Percentiles rank a stretch among this genome's conserved stretches.
Evolutionary conservation across 2,329 filamentous ascomycete species (phyloP).

Genomic region (Penicillium nordicum): DNA sequence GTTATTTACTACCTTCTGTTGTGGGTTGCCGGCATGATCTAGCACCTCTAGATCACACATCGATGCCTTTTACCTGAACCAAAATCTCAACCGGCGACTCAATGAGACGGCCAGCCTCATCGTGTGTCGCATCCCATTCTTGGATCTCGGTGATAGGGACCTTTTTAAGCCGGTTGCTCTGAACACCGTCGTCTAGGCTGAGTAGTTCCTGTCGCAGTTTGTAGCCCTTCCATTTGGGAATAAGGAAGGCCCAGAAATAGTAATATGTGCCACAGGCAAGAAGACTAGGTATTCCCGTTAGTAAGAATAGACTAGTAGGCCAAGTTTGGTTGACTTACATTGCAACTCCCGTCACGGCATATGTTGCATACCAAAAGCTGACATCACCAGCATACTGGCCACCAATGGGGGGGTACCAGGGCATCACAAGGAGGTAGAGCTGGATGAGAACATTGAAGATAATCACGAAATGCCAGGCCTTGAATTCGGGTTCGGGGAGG

Average conservation of each 20-base stretch:
- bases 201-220: slow-evolving; percentile 54
- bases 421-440: slow-evolving; percentile 63
- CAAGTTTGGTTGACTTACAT: slow-evolving; percentile 49
- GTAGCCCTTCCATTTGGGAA: slow-evolving; percentile 54
- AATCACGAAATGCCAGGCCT: slow-evolving; percentile 57
- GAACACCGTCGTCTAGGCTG: slow-evolving; percentile 47
- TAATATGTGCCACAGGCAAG: slow-evolving; percentile 56
- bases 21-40: not conserved
- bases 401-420: slow-evolving; percentile 64
- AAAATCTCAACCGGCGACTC: not conserved
- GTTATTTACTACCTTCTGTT: no score
- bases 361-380: slow-evolving; percentile 70
- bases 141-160: slow-evolving; percentile 51
- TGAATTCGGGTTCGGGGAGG: slow-evolving; percentile 51
- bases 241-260: slow-evolving; percentile 53
- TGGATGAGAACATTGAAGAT: slow-evolving; percentile 59
- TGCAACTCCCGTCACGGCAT: slow-evolving; percentile 60
- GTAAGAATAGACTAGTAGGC: not conserved
- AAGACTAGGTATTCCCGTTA: slow-evolving; percentile 38
- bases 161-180: slow-evolving; percentile 51
- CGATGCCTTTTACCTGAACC: not conserved
- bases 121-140: slow-evolving; percentile 58
- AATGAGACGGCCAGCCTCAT: slow-evolving; percentile 38
- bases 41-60: not conserved
- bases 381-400: slow-evolving; percentile 61